Conservation (phyloP, 371 early-diverging fungal genomes). For the Fennellomyces sp. region DNA sequence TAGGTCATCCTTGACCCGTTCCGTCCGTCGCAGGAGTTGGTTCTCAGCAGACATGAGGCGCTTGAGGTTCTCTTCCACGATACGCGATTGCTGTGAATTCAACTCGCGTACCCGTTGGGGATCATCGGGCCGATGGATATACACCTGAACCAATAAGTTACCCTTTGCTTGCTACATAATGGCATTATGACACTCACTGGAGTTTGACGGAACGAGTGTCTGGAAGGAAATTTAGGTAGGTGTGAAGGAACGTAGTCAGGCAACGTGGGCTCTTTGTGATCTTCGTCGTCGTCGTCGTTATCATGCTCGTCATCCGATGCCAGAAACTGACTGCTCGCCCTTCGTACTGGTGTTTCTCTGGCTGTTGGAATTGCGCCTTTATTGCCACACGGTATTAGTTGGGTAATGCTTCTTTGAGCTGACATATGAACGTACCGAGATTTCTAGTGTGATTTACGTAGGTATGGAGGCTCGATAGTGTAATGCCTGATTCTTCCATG, state of each 20-base stretch:
- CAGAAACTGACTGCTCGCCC: neutral
- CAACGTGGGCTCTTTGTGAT: slow-evolving; percentile 25
- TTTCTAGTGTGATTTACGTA: slow-evolving; percentile 29
- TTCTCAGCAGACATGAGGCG: slow-evolving; percentile 61
- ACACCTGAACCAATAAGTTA: slow-evolving; percentile 38
- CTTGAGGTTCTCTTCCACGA: slow-evolving; percentile 65
- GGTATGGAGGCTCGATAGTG: slow-evolving; percentile 29
- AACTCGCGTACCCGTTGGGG: slow-evolving; percentile 63
- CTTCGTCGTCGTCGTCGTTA: slow-evolving; percentile 45
- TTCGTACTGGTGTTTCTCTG: neutral
- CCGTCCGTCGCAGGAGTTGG: slow-evolving; percentile 36
- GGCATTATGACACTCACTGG: slow-evolving; percentile 44
- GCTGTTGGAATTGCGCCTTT: neutral
- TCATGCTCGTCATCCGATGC: neutral
- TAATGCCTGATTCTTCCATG: slow-evolving; percentile 37
- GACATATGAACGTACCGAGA: slow-evolving; percentile 18
- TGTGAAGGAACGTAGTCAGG: slow-evolving; percentile 56
- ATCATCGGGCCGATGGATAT: slow-evolving; percentile 60
- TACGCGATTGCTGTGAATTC: slow-evolving; percentile 65
- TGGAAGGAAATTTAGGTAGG: slow-evolving; percentile 60
- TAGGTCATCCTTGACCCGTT: slow-evolving; percentile 3
- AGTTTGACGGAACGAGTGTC: slow-evolving; percentile 64
- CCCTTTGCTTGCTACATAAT: neutral
- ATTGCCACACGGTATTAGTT: neutral
- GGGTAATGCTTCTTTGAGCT: too few species aligned